These are phyloP conservation scores for Rhizophagus clarus DNA, from an alignment of 192 early-diverging fungal species.

Conservation along the genomic window DNA sequence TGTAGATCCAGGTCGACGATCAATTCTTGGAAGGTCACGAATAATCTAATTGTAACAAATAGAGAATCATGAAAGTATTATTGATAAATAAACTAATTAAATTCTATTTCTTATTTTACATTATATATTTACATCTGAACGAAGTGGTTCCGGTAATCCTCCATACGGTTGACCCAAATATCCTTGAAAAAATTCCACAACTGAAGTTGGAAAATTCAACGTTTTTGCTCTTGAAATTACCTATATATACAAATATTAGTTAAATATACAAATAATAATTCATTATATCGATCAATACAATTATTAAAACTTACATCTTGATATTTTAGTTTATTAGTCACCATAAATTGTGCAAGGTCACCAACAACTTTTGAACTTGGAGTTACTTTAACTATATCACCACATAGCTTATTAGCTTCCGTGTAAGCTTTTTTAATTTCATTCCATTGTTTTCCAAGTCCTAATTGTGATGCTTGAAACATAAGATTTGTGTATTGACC, in stretches of 20 bases:
- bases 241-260: background rate
- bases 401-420: constrained; percentile 89
- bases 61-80: background rate
- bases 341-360: constrained; percentile 98
- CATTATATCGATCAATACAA: background rate
- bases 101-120: too few relatives aligned
- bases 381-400: constrained; percentile 97
- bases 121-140: constrained; percentile 49
- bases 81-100: background rate
- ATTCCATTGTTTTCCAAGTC: constrained; percentile 91
- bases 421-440: constrained; percentile 91
- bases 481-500: constrained; percentile 98
- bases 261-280: background rate
- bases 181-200: constrained; percentile 97
- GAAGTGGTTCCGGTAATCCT: constrained; percentile 92
- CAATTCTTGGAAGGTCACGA: constrained; percentile 71
- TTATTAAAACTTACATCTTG: constrained; percentile 51
- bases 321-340: constrained; percentile 78
- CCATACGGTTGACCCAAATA: constrained; percentile 92
- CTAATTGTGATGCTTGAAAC: constrained; percentile 96
- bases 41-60: constrained; percentile 60
- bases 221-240: constrained; percentile 74
- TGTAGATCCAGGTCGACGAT: constrained; percentile 83
- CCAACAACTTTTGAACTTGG: constrained; percentile 98
- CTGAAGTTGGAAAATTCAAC: constrained; percentile 91